Conservation (phyloP, 2,329 filamentous ascomycete genomes). For the Venturia oleaginea region DNA sequence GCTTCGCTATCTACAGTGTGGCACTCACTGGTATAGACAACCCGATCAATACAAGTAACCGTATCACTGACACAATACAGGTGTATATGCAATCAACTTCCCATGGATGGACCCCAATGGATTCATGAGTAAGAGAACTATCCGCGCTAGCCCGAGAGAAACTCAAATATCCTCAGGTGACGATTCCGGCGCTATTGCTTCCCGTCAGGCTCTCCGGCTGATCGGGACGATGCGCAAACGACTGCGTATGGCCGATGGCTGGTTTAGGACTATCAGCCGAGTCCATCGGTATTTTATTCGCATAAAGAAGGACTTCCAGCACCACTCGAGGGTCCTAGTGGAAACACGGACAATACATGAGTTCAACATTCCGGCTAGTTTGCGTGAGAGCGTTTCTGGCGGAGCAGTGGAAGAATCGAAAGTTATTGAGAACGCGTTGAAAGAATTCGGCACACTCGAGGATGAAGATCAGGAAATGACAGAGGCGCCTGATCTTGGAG, state of each 20-base stretch:
- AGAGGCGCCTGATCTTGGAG: constrained; percentile 19
- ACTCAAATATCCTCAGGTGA: constrained; percentile 7
- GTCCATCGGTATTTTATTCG: constrained; percentile 46
- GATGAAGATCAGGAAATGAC: constrained; percentile 30
- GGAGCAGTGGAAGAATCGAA: constrained; percentile 50
- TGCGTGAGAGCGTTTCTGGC: constrained; percentile 36
- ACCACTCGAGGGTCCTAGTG: constrained; percentile 23
- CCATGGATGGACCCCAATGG: constrained; percentile 56
- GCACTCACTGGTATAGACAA: constrained; percentile 44
- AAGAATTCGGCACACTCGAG: constrained; percentile 28
- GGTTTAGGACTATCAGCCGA: constrained; percentile 44
- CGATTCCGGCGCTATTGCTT: constrained; percentile 31
- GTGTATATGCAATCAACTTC: constrained; percentile 58
- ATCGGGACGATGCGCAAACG: constrained; percentile 43
- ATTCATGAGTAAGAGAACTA: constrained; percentile 36
- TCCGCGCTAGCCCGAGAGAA: constrained; percentile 7
- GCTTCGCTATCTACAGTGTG: constrained; percentile 59
- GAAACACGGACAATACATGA: neutral
- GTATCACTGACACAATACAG: constrained; percentile 19
- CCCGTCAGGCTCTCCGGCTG: constrained; percentile 41
- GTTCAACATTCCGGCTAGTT: constrained; percentile 24
- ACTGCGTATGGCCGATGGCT: constrained; percentile 49
- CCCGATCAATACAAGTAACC: neutral
- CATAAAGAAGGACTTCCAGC: constrained; percentile 42
- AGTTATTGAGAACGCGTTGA: constrained; percentile 28